phyloP scores from a whole-genome alignment of 169 alveolate species.

The Cryptosporidium sp. region DNA sequence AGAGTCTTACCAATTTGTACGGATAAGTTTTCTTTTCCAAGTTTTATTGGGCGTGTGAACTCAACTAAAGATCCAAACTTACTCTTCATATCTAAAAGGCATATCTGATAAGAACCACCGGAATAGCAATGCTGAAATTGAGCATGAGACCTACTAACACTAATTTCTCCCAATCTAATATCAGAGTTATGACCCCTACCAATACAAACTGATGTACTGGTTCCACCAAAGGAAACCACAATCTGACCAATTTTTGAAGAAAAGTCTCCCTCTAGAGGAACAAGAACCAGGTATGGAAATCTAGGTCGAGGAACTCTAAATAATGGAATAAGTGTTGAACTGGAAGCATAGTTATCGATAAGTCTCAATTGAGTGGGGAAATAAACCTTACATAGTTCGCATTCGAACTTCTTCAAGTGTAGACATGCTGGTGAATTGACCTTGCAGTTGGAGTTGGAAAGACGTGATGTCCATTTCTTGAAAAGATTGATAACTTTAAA shows the following conservation, averaged over 20 bases:
- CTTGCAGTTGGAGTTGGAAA: neutral
- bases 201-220: constrained; percentile 66
- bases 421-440: constrained; percentile 67
- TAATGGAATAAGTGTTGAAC: constrained; percentile 9
- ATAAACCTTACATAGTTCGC: constrained; percentile 65
- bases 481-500: constrained; percentile 13
- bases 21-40: constrained; percentile 60
- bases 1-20: constrained; percentile 57
- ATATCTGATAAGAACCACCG: constrained; percentile 16
- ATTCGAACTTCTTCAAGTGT: constrained; percentile 56
- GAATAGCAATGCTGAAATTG: constrained; percentile 64
- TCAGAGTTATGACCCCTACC: constrained; percentile 89
- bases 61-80: constrained; percentile 72
- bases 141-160: constrained; percentile 85
- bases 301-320: constrained; percentile 72
- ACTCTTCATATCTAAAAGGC: constrained; percentile 56
- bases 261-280: constrained; percentile 66
- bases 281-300: constrained; percentile 68
- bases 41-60: constrained; percentile 45
- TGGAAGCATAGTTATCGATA: neutral
- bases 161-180: constrained; percentile 86
- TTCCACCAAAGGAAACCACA: constrained; percentile 62
- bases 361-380: constrained; percentile 52
- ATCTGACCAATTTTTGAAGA: constrained; percentile 61
- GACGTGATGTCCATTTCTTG: constrained; percentile 11